phyloP scores from a whole-genome alignment of 2,329 filamentous ascomycete species.

The Whalleya microplaca region DNA sequence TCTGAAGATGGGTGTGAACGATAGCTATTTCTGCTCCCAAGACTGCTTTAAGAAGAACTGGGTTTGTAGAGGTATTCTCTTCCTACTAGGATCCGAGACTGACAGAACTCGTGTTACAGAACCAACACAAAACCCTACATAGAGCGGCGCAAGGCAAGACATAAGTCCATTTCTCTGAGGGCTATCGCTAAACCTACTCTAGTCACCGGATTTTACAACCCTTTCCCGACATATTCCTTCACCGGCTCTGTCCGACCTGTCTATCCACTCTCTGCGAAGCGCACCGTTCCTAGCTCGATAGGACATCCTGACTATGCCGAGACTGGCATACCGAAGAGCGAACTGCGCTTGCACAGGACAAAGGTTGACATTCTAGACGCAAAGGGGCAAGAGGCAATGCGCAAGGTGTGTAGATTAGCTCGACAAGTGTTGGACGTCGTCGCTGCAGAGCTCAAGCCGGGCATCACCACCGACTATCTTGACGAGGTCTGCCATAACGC shows the following conservation, averaged over 20 bases:
- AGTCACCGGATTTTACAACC: constrained; percentile 72
- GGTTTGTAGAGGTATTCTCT: constrained; percentile 37
- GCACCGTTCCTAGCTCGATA: constrained; percentile 65
- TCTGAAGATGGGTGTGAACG: constrained; percentile 65
- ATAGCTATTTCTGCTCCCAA: constrained; percentile 75
- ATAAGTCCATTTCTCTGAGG: too few relatives aligned
- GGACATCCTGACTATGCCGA: constrained; percentile 68
- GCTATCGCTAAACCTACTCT: constrained; percentile 63
- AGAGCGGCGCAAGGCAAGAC: constrained; percentile 45
- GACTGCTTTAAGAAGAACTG: constrained; percentile 82
- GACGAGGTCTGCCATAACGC: constrained; percentile 78
- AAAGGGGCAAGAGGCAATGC: constrained; percentile 71
- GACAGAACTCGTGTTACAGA: constrained; percentile 5
- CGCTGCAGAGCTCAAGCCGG: constrained; percentile 68
- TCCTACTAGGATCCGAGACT: background rate
- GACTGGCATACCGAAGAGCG: constrained; percentile 58
- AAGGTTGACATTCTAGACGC: constrained; percentile 69
- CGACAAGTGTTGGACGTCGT: constrained; percentile 77
- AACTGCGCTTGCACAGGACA: constrained; percentile 52
- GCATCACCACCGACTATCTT: constrained; percentile 76
- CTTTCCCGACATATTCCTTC: constrained; percentile 70
- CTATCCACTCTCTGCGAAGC: constrained; percentile 63
- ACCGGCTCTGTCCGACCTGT: constrained; percentile 68
- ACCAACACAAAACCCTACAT: constrained; percentile 70
- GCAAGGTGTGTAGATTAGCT: constrained; percentile 71